Percentiles rank a stretch among this genome's conserved stretches.
These are phyloP conservation scores for Claviceps pazoutovae DNA, from an alignment of 2,329 filamentous ascomycete genomes.

Conservation along the genomic window DNA sequence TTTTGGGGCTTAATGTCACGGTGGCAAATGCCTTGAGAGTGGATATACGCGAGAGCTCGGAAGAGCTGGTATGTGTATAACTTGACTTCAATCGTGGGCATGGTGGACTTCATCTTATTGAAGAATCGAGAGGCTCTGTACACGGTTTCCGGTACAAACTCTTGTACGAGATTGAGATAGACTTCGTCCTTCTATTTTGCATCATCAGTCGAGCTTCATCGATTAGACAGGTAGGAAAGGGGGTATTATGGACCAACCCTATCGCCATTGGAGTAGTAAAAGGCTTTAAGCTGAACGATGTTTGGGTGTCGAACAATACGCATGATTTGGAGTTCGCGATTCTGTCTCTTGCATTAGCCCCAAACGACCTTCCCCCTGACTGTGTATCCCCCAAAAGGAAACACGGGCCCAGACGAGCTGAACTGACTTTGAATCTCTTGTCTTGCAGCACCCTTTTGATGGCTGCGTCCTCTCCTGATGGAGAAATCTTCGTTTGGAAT, in stretches of 20 bases:
- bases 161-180: constrained; percentile 94
- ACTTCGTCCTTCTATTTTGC: constrained; percentile 77
- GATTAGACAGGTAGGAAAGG: neutral
- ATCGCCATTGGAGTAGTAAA: constrained; percentile 98
- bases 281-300: constrained; percentile 96
- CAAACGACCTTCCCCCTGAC: too few relatives aligned
- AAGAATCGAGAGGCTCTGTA: constrained; percentile 97
- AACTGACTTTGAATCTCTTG: constrained; percentile 91
- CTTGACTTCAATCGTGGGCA: constrained; percentile 98
- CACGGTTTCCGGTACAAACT: constrained; percentile 96
- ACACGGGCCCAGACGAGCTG: constrained; percentile 1
- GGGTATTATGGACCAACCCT: constrained; percentile 45
- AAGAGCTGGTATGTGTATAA: constrained; percentile 99
- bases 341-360: constrained; percentile 38
- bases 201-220: neutral
- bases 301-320: constrained; percentile 97
- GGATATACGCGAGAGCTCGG: constrained; percentile 94
- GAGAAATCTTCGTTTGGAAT: constrained; percentile 96
- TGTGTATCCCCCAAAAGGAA: too few relatives aligned
- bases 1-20: constrained; percentile 99
- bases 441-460: constrained; percentile 98
- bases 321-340: constrained; percentile 98
- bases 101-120: constrained; percentile 99
- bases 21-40: constrained; percentile 98
- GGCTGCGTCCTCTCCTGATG: constrained; percentile 94